Conservation (phyloP, 768 basidiomycete genomes). For the Trametes punicea region DNA sequence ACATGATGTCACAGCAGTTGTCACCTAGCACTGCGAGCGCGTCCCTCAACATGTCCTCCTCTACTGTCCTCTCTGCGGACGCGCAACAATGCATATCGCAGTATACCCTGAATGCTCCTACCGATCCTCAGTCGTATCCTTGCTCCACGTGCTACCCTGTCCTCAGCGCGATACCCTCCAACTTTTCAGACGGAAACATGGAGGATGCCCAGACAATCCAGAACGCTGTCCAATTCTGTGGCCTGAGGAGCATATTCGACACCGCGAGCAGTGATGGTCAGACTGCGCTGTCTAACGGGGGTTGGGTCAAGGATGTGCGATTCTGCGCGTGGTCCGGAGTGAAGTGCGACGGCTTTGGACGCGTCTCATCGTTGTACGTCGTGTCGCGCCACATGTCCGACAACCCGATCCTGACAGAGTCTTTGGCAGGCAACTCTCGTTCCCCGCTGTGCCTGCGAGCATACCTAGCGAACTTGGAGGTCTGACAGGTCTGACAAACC, state of each 20-base stretch:
- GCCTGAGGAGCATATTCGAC: conserved; percentile 43
- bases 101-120: conserved; percentile 43
- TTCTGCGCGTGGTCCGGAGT: conserved; percentile 50
- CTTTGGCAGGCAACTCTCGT: conserved; percentile 35
- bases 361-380: conserved; percentile 41
- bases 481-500: conserved; percentile 36
- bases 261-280: conserved; percentile 37
- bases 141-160: conserved; percentile 44
- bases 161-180: conserved; percentile 39
- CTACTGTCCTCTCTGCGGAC: conserved; percentile 34
- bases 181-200: conserved; percentile 30
- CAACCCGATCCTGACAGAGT: neutral
- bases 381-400: neutral
- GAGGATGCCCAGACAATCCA: conserved; percentile 33
- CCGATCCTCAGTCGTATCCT: conserved; percentile 41
- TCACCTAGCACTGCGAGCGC: neutral
- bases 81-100: conserved; percentile 45
- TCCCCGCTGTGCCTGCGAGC: conserved; percentile 45
- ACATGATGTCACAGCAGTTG: neutral
- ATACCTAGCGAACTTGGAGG: conserved; percentile 41
- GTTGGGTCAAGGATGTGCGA: conserved; percentile 43
- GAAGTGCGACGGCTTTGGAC: conserved; percentile 39
- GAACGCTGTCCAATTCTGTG: conserved; percentile 46
- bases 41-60: conserved; percentile 25
- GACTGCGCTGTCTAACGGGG: conserved; percentile 36